A percentile compares a stretch with the other conserved stretches of the same genome.
Evolutionary conservation across 345 rosid species (phyloP).

Genomic region (Syzygium jambos): DNA sequence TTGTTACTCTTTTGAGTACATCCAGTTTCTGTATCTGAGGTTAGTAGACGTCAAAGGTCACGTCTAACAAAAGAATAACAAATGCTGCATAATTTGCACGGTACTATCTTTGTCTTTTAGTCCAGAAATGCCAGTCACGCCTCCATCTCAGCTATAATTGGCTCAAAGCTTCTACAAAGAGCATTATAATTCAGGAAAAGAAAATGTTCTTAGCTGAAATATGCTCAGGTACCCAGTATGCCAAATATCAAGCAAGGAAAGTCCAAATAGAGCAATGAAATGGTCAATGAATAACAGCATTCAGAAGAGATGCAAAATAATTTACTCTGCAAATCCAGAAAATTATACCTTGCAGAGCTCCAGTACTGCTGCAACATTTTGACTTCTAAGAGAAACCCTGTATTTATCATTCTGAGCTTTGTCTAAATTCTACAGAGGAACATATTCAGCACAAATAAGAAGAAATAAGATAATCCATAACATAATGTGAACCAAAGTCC

Average conservation of each 20-base stretch:
- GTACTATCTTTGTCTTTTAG: background rate
- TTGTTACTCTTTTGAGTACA: background rate
- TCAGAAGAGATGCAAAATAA: background rate
- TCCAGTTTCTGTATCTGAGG: background rate
- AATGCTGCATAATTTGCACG: background rate
- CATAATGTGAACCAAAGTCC: background rate
- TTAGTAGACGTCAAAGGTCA: background rate
- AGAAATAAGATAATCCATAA: background rate
- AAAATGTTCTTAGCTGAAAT: background rate
- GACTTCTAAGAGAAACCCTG: conserved; percentile 59
- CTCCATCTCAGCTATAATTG: background rate
- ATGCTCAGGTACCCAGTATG: background rate
- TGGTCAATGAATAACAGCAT: background rate
- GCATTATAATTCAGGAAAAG: background rate
- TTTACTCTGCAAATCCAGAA: background rate
- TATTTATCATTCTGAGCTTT: conserved; percentile 52
- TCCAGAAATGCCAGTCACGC: background rate
- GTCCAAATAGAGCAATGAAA: background rate
- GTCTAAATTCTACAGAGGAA: conserved; percentile 56
- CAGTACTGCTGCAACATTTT: conserved; percentile 58
- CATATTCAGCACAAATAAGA: background rate
- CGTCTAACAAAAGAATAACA: background rate
- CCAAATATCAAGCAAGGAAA: background rate
- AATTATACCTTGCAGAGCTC: conserved; percentile 78
- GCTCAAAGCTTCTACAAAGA: background rate